phyloP scores from a whole-genome alignment of 2,329 filamentous ascomycete genomes.

The Aspergillus fructus region DNA sequence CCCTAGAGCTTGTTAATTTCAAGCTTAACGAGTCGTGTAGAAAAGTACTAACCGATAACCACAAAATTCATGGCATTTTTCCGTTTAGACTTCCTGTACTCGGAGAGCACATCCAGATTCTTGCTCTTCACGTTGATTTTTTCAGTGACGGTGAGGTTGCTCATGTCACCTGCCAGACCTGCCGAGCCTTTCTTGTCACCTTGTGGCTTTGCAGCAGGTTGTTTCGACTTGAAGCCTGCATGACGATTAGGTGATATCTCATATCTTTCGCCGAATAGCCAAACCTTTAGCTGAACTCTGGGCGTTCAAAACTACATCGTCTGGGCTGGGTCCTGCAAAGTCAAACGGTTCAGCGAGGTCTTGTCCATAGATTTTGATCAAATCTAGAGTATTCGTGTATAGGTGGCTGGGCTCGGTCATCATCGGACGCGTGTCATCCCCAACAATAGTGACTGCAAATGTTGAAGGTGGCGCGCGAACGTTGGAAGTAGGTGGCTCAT shows the following conservation, averaged over 20 bases:
- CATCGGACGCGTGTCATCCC: constrained; percentile 24
- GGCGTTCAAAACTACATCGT: constrained; percentile 83
- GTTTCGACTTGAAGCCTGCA: constrained; percentile 47
- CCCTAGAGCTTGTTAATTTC: constrained; percentile 51
- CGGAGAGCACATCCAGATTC: constrained; percentile 78
- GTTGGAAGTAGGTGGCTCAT: constrained; percentile 18
- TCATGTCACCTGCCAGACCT: constrained; percentile 49
- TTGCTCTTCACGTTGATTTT: constrained; percentile 63
- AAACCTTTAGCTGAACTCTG: constrained; percentile 78
- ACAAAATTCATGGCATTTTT: constrained; percentile 90
- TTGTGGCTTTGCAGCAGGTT: constrained; percentile 40
- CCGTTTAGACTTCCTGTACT: constrained; percentile 70
- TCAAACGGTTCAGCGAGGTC: constrained; percentile 49
- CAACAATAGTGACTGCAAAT: constrained; percentile 50
- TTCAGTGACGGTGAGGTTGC: constrained; percentile 51
- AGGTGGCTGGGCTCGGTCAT: constrained; percentile 36
- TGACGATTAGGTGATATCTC: constrained; percentile 37
- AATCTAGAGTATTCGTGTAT: constrained; percentile 31
- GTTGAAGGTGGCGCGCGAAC: constrained; percentile 50
- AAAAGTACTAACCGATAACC: constrained; percentile 70
- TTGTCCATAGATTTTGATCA: constrained; percentile 40
- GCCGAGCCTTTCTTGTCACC: constrained; percentile 43
- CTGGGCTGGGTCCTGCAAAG: constrained; percentile 85
- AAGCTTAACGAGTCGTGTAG: neutral
- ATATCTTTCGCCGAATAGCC: constrained; percentile 44